Evolutionary conservation across 2,329 filamentous ascomycete species (phyloP), one percentile per base, ranked within the genome.

Genomic region (Fusarium nisikadoi): DNA sequence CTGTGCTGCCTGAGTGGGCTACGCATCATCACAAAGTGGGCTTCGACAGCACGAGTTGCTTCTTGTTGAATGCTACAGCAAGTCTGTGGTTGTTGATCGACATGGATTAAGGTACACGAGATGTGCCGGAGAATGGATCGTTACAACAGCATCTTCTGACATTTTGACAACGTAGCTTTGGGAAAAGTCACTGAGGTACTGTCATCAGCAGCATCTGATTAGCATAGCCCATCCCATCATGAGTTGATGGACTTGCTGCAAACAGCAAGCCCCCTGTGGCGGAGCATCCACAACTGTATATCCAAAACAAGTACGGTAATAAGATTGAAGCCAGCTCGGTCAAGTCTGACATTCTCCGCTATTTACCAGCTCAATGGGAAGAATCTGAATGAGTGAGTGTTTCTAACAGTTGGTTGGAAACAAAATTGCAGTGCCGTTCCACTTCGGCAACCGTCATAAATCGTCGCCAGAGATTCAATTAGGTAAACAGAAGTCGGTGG

Each of bases 231-330:
- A 62, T 59, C 61, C 56, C 45, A 64, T 59, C 41, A 59, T 45
- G 33, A 63, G 38, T 63, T 61, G 46, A 49, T 33, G 31, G 49
- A 55, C 63, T 33, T 35, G 29, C 29, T 29, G 33, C 25, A 29
- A 27, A 53, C 25, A 50, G 49, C 64, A 47, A 68, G 64, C 64
- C 64, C 64, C 49, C 56, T 49, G 65, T 68, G 65, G 64, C 65
- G 64, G 45, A 68, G 64, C 45, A 41, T 52, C 65, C 65, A 68
- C 64, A 64, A 52, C 43, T 39, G 57, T 68, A 62, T 50, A 68
- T 66, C 64, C 43, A 62, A 62, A 68, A 55, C 55, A 52, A 63
- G 64, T 25, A 25, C 23, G 23, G 23, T 42, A 66, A 68, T 68
- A 19, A 56, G 43, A 35, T 41, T 31, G 38, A 68, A 63, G 64